phyloP scores from a whole-genome alignment of 2,329 filamentous ascomycete genomes.

The Epichloe gansuensis region DNA sequence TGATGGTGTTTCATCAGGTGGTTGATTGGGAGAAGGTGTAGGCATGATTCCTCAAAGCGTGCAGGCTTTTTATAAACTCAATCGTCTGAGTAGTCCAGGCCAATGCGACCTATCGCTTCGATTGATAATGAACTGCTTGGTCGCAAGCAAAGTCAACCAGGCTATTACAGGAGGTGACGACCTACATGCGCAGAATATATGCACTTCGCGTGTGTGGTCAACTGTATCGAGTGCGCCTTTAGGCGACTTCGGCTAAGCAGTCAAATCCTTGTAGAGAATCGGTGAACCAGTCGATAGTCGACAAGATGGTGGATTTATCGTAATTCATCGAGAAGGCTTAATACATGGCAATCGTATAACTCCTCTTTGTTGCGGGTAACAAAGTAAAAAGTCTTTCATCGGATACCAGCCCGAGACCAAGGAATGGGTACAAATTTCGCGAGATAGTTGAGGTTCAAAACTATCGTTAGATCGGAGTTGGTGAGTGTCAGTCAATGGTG shows the following conservation, averaged over 20 bases:
- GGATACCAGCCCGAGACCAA: background rate
- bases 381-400: background rate
- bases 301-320: background rate
- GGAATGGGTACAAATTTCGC: background rate
- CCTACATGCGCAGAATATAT: background rate
- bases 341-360: conserved; percentile 1
- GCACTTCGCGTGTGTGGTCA: background rate
- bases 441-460: background rate
- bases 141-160: background rate
- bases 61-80: background rate
- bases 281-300: conserved; percentile 1
- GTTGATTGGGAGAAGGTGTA: conserved; percentile 31
- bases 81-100: background rate
- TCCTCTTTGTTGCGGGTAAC: background rate
- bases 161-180: no score
- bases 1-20: conserved; percentile 22
- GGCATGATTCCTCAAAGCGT: conserved; percentile 23
- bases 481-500: background rate
- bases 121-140: background rate
- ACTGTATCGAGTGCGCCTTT: background rate
- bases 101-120: background rate
- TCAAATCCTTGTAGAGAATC: background rate
- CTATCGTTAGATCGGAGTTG: conserved; percentile 1
- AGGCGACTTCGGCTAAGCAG: background rate
- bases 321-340: conserved; percentile 1